These are phyloP conservation scores for Pythium myriotylum DNA, from an alignment of 352 stramenopile species.

Conservation along the genomic window DNA sequence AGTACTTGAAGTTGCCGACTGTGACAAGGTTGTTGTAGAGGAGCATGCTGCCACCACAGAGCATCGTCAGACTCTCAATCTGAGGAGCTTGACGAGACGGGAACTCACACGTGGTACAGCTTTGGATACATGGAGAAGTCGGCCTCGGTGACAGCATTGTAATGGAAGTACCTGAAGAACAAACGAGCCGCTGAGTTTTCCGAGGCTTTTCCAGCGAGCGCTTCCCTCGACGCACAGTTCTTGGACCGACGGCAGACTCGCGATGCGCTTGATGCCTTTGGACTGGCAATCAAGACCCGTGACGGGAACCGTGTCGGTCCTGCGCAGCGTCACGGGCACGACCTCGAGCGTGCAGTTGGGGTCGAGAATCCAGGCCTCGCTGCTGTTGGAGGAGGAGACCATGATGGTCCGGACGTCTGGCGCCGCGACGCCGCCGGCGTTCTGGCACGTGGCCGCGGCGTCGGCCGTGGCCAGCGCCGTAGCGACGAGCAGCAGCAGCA, in stretches of 20 bases:
- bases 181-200: background rate
- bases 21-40: constrained; percentile 10
- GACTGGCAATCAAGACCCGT: constrained; percentile 8
- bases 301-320: background rate
- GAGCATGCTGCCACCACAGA: constrained; percentile 15
- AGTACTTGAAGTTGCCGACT: constrained; percentile 20
- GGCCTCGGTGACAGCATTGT: constrained; percentile 1
- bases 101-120: constrained; percentile 21
- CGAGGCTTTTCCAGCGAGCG: background rate
- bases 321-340: background rate
- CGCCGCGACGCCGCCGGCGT: background rate
- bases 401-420: constrained; percentile 28
- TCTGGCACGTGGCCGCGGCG: too few relatives aligned
- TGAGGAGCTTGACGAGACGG: background rate
- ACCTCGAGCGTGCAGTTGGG: constrained; percentile 21
- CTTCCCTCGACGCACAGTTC: constrained; percentile 3
- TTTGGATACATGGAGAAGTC: constrained; percentile 23
- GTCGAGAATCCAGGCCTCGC: constrained; percentile 26
- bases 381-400: constrained; percentile 22
- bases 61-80: background rate
- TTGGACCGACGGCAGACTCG: constrained; percentile 16
- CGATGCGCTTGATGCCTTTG: constrained; percentile 9
- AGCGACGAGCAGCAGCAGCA: too few relatives aligned
- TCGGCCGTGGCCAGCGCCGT: background rate
- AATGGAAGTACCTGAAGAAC: constrained; percentile 14